Evolutionary conservation across 495 filamentous ascomycete species (phyloP), one percentile per base, ranked within the genome.

Genomic region (Saxophila tyrrhenica): DNA sequence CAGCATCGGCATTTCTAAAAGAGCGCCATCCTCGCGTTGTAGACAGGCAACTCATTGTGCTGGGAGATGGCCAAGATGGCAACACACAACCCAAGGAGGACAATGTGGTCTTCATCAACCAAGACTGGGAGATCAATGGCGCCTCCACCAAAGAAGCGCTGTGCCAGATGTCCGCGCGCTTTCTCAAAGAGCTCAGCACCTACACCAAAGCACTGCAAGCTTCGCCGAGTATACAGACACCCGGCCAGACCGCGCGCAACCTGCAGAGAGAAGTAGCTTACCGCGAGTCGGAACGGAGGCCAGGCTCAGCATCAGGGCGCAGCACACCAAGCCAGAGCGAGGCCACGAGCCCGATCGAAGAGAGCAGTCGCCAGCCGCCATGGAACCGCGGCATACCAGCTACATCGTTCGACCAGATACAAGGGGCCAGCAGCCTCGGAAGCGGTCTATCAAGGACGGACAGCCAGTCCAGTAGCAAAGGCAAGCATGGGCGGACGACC

Each of bases 121-220:
- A 86, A 82, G 65, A 78, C 81, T 43, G 94, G 88, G n/a, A 95
- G 87, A 2, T 90, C 94, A 73, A 95, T 92, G 68, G 95, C 88
- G 22, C 38, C 29, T 44, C 48, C 15, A 29, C 56, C 1, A 46
- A 38, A 51, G 46, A 43, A 1, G 79, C 94, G 57, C 83, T 97
- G 75, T 95, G 92, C 64, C 89, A 96, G 68, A 78, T 95, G 45
- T 91, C 89, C 3, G 84, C 87, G 19, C 62, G 85, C 17, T 69
- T 99, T 39, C 74, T 99, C 21, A 86, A 84, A 10, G 91, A 96
- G 64, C 78, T 99, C 76, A 86, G 86, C 25, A 83, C 81, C 3
- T 81, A 94, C 56, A 91, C 89, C 54, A 90, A 82, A 59, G 87
- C 85, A 0, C 77, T 91, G 49, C 90, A 96, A 68, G 86, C 71